phyloP scores from a whole-genome alignment of 345 rosid species.

The Anacardium occidentale region DNA sequence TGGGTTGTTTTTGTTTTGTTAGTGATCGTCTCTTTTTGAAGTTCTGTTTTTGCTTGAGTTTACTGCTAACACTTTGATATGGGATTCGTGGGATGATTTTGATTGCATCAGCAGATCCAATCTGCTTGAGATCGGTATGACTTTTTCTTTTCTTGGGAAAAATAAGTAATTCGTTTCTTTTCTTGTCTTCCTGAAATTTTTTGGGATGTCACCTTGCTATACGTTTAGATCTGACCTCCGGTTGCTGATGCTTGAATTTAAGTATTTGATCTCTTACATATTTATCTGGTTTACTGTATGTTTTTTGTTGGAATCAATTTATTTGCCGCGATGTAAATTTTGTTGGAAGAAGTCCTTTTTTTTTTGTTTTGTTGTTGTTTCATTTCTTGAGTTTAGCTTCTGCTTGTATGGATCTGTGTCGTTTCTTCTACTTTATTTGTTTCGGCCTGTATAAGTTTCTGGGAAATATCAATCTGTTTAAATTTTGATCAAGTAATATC shows the following conservation, averaged over 20 bases:
- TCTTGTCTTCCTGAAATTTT: background rate
- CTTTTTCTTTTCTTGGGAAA: background rate
- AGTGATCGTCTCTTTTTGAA: background rate
- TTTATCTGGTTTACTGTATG: background rate
- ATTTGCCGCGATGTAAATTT: background rate
- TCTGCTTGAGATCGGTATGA: constrained; percentile 9
- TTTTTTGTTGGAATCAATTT: background rate
- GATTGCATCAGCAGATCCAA: constrained; percentile 21
- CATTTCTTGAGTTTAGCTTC: background rate
- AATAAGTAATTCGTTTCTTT: no score
- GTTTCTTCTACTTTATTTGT: background rate
- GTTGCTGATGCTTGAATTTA: background rate
- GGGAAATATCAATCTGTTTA: no score
- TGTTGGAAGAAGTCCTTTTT: background rate
- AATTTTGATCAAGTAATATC: background rate
- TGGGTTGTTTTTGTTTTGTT: constrained; percentile 4
- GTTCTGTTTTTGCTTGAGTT: background rate
- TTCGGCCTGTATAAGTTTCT: background rate
- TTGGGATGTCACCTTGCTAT: background rate
- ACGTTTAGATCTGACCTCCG: constrained; percentile 9
- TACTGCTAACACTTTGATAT: constrained; percentile 1
- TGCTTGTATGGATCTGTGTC: background rate
- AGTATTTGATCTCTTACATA: background rate
- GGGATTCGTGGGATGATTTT: constrained; percentile 2
- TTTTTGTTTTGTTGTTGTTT: background rate